Conservation (phyloP, 148 eudicot genomes). For the Selenicereus undatus region DNA sequence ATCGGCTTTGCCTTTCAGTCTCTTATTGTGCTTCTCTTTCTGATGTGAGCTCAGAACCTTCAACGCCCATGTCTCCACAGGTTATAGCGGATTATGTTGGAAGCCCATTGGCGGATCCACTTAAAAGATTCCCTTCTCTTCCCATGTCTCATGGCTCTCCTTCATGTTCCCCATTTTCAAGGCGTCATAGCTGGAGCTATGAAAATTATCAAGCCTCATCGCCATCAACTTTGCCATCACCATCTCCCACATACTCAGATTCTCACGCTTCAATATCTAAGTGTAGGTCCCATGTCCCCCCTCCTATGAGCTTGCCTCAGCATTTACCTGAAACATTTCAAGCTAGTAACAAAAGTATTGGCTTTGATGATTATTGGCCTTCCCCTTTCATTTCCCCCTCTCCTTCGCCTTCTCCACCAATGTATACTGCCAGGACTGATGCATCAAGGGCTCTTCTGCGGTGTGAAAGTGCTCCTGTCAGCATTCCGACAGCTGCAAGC, state of each 20-base stretch:
- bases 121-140: conserved; percentile 63
- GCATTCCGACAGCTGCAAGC: conserved; percentile 42
- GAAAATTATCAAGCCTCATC: conserved; percentile 52
- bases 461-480: conserved; percentile 79
- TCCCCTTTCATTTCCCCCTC: conserved; percentile 61
- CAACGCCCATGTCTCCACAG: conserved; percentile 70
- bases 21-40: conserved; percentile 44
- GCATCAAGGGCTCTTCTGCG: conserved; percentile 47
- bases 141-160: conserved; percentile 50
- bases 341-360: conserved; percentile 32
- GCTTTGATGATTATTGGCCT: conserved; percentile 71
- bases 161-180: conserved; percentile 52
- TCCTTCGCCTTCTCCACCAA: conserved; percentile 77
- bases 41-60: conserved; percentile 59
- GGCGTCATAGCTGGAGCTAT: conserved; percentile 91
- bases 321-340: conserved; percentile 44
- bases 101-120: conserved; percentile 76
- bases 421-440: conserved; percentile 33
- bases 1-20: conserved; percentile 75
- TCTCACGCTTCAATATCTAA: conserved; percentile 49
- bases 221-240: conserved; percentile 57
- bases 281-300: conserved; percentile 38
- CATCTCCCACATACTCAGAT: conserved; percentile 74
- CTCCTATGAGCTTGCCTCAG: conserved; percentile 59
- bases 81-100: conserved; percentile 90